Evolutionary conservation across 2,329 filamentous ascomycete genomes (phyloP).

Genomic region (Dactylellina parvicollis): DNA sequence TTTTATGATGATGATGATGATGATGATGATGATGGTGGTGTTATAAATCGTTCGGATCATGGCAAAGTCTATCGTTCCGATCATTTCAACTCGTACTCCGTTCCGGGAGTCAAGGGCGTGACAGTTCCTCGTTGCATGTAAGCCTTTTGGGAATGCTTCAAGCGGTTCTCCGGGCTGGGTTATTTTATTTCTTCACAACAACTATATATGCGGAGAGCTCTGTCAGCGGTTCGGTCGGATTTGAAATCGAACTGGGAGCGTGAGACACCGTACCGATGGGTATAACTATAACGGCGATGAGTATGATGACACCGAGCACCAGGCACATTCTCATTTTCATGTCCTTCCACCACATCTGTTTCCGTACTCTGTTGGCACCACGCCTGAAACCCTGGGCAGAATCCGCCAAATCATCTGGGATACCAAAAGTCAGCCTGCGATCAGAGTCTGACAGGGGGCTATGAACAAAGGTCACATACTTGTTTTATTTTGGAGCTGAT

Average conservation of each 20-base stretch:
- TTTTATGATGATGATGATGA: constrained; percentile 14
- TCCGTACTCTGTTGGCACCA: constrained; percentile 93
- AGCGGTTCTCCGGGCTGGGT: constrained; percentile 17
- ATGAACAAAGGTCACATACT: constrained; percentile 47
- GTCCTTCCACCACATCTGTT: constrained; percentile 99
- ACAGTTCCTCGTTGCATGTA: constrained; percentile 12
- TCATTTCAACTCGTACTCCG: constrained; percentile 41
- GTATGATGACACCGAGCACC: constrained; percentile 86
- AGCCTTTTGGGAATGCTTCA: constrained; percentile 14
- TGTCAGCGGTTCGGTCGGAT: neutral
- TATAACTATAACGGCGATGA: constrained; percentile 93
- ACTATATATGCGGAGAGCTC: constrained; percentile 5
- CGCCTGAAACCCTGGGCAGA: constrained; percentile 96
- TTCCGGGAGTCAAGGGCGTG: constrained; percentile 20
- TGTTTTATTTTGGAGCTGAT: constrained; percentile 91
- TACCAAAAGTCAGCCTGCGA: constrained; percentile 8
- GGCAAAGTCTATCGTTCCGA: constrained; percentile 40
- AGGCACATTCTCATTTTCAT: constrained; percentile 99
- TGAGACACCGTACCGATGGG: constrained; percentile 75
- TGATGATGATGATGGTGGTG: constrained; percentile 3
- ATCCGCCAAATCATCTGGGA: constrained; percentile 80
- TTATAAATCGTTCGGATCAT: constrained; percentile 43
- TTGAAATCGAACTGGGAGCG: constrained; percentile 50
- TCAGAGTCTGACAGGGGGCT: neutral
- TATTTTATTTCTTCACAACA: constrained; percentile 35